phyloP scores from a whole-genome alignment of 805 yeast species.

The Myxozyma geophila region DNA sequence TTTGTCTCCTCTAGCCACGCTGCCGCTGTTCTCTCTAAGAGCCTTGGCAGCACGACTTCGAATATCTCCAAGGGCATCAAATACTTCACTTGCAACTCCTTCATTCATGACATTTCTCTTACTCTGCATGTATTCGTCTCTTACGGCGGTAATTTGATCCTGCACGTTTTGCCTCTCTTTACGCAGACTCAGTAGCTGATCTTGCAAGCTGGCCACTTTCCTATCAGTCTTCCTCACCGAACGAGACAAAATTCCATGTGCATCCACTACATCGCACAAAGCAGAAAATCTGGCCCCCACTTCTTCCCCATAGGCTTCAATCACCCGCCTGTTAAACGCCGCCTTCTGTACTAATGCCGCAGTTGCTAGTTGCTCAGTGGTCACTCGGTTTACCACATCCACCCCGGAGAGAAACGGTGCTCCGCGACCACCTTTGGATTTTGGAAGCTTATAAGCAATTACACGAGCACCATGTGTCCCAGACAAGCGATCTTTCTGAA shows the following conservation, averaged over 20 bases:
- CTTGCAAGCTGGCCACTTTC: conserved; percentile 10
- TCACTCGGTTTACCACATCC: conserved; percentile 29
- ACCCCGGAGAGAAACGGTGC: conserved; percentile 24
- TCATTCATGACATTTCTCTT: conserved; percentile 9
- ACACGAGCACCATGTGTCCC: conserved; percentile 9
- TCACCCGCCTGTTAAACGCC: conserved; percentile 8
- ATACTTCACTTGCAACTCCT: conserved; percentile 5
- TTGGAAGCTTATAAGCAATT: conserved; percentile 15
- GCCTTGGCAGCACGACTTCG: conserved; percentile 14
- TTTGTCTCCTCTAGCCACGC: neutral
- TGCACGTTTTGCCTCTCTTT: conserved; percentile 13
- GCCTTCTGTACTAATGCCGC: neutral
- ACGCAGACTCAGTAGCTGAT: conserved; percentile 24
- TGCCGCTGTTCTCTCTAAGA: neutral
- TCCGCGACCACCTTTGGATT: conserved; percentile 10
- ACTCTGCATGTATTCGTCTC: conserved; percentile 14
- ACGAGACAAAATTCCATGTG: conserved; percentile 16
- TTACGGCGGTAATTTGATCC: conserved; percentile 7
- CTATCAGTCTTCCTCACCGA: conserved; percentile 14
- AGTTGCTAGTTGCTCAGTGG: conserved; percentile 23
- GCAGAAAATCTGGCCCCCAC: conserved; percentile 22
- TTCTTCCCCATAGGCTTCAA: conserved; percentile 30
- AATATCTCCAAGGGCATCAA: conserved; percentile 16
- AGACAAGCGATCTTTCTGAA: neutral
- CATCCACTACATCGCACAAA: conserved; percentile 31